phyloP scores from a whole-genome alignment of 2,329 filamentous ascomycete genomes.

The Cladobotryum mycophilum region DNA sequence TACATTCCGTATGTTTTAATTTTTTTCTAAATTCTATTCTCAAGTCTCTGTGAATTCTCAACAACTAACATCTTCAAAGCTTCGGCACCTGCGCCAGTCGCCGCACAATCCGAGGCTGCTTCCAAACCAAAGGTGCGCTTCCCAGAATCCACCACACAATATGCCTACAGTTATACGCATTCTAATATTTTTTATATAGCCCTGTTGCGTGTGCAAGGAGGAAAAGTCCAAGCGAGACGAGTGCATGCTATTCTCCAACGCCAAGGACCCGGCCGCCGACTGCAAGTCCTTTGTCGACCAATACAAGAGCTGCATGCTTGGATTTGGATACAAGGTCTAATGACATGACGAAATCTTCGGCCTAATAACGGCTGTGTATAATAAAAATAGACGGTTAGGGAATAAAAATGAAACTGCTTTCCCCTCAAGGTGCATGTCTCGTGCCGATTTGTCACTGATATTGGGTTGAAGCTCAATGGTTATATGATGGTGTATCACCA shows the following conservation, averaged over 20 bases:
- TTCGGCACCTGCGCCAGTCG: slow-evolving; percentile 19
- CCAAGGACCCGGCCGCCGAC: slow-evolving; percentile 73
- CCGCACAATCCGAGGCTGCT: slow-evolving; percentile 25
- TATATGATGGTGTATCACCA: no score
- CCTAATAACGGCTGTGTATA: slow-evolving; percentile 17
- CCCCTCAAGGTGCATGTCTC: no score
- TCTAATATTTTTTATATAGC: slow-evolving; percentile 43
- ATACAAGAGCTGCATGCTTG: slow-evolving; percentile 88
- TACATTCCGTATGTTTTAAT: slow-evolving; percentile 20
- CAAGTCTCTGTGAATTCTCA: not conserved
- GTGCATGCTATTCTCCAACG: slow-evolving; percentile 95
- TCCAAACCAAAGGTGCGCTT: slow-evolving; percentile 39
- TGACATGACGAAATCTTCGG: not conserved
- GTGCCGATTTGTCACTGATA: no score
- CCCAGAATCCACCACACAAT: not conserved
- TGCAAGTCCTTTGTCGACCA: slow-evolving; percentile 77
- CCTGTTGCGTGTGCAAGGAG: slow-evolving; percentile 95
- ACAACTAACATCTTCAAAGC: slow-evolving; percentile 16
- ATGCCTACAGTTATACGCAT: no score
- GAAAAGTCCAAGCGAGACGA: slow-evolving; percentile 91
- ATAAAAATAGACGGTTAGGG: slow-evolving; percentile 16
- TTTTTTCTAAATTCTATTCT: not conserved
- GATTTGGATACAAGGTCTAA: slow-evolving; percentile 77
- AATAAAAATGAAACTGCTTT: slow-evolving; percentile 16
- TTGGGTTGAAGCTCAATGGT: no score